Evolutionary conservation across 1,284 basidiomycete species (phyloP), one percentile per base, ranked within the genome.

Genomic region (Cutaneotrichosporon spelunceum): DNA sequence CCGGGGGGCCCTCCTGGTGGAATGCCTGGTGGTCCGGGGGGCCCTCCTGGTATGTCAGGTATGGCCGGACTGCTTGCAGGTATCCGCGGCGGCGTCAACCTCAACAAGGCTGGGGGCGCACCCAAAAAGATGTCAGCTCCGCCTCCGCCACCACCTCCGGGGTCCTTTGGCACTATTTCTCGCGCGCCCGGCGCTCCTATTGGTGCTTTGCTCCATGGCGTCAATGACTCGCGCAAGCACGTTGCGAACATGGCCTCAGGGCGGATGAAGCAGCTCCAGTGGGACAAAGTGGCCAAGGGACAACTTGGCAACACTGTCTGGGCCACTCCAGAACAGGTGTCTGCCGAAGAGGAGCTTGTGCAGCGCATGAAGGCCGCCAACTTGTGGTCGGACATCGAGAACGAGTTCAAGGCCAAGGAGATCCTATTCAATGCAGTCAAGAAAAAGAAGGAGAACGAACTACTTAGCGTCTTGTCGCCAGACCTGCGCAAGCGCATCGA

Each of bases 181-280:
- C 69, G 75, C 11, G 74, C 75, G 4, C 75, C 76, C 10, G 68
- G 72, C 21, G 70, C 70, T 4, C 66, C 73, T 34, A 53, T 78
- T 55, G 57, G 75, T n/a, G 62, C 75, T 11, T 57, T 76, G 5
- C 66, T 75, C 34, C 68, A 73, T 56, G 72, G 73, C 42, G 60
- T 61, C 59, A 73, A 73, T 54, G 78, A 78, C 36, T 74, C 74
- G 9, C 87, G 93, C 56, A 97, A 98, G 78, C 91, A 92, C 71
- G 86, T 97, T 69, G 82, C 86, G 1, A 85, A 93, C 57, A 88
- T 90, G 54, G 91, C 94, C 1, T 87, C 85, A 63, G 88, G 86
- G 56, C 93, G 93, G 82, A 94, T 98, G 90, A 98, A 98, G 79
- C 93, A 98, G 78, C 82, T 99, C 53, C 95, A 99, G 74, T 99